These are phyloP conservation scores for Fusarium sp. DNA, from an alignment of 2,329 filamentous ascomycete genomes.

Conservation along the genomic window DNA sequence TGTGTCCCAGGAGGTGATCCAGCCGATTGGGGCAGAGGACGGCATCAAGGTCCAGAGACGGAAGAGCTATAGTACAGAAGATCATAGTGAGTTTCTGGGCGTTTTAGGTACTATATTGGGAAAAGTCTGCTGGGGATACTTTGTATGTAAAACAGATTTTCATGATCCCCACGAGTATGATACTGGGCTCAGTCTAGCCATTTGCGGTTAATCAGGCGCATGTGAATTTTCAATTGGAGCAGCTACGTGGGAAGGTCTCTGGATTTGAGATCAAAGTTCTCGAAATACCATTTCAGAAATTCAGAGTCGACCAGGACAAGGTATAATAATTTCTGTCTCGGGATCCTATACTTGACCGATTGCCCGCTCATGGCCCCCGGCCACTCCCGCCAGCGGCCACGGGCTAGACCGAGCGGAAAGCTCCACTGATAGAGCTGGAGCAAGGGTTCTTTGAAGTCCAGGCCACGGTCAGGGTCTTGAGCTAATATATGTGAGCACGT, in stretches of 20 bases:
- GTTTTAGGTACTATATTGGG: background rate
- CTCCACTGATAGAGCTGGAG: conserved; percentile 28
- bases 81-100: background rate
- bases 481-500: background rate
- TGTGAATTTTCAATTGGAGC: background rate
- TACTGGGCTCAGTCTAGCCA: background rate
- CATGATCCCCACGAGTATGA: background rate
- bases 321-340: conserved; percentile 18
- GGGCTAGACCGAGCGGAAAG: conserved; percentile 40
- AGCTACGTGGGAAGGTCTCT: background rate
- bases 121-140: conserved; percentile 14
- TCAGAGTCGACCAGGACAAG: background rate
- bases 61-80: conserved; percentile 50
- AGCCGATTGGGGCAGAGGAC: conserved; percentile 68
- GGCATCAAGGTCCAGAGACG: conserved; percentile 52
- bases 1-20: conserved; percentile 85
- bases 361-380: conserved; percentile 37
- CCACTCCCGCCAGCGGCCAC: conserved; percentile 26
- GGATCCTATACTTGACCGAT: conserved; percentile 18
- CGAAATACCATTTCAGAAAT: background rate
- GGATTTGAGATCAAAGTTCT: background rate
- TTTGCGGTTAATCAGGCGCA: background rate
- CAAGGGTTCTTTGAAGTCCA: conserved; percentile 16
- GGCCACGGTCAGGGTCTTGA: conserved; percentile 17
- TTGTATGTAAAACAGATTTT: background rate